These are phyloP conservation scores for Trametes maxima DNA, from an alignment of 768 basidiomycete species.

Conservation along the genomic window DNA sequence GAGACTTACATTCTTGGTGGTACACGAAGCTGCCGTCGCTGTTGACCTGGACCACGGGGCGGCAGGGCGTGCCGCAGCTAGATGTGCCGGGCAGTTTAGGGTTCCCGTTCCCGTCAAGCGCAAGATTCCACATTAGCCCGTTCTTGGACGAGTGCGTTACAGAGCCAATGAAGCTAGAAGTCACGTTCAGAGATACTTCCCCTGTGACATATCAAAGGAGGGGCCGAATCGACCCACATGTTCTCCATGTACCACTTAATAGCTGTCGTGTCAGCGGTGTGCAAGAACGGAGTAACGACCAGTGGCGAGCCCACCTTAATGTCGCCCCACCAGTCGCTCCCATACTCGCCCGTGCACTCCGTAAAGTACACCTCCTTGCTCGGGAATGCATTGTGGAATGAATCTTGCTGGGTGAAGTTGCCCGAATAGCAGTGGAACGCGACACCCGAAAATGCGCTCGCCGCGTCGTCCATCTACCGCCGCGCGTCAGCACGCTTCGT, in stretches of 20 bases:
- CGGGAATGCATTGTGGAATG: conserved; percentile 60
- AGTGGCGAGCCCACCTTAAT: conserved; percentile 55
- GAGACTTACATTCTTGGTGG: conserved; percentile 69
- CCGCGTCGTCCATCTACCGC: conserved; percentile 55
- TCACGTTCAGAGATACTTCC: not conserved
- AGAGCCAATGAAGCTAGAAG: conserved; percentile 42
- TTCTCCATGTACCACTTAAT: conserved; percentile 70
- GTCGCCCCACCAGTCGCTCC: conserved; percentile 79
- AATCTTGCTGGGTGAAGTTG: conserved; percentile 51
- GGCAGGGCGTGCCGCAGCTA: conserved; percentile 68
- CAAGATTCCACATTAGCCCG: conserved; percentile 78
- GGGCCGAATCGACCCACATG: conserved; percentile 44
- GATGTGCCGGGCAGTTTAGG: conserved; percentile 65
- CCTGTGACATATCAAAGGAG: not conserved
- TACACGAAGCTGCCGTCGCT: conserved; percentile 60
- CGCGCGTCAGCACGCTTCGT: not conserved
- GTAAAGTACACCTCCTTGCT: conserved; percentile 57
- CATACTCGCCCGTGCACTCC: conserved; percentile 68
- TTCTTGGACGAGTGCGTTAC: conserved; percentile 44
- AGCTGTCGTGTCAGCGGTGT: not conserved
- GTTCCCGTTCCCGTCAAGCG: conserved; percentile 61
- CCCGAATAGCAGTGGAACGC: conserved; percentile 77
- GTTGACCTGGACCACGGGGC: conserved; percentile 68
- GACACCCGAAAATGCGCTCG: conserved; percentile 61
- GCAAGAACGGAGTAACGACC: too few relatives aligned